Evolutionary conservation across 257 asterid genomes (phyloP).

Genomic region (Prunella vulgaris): DNA sequence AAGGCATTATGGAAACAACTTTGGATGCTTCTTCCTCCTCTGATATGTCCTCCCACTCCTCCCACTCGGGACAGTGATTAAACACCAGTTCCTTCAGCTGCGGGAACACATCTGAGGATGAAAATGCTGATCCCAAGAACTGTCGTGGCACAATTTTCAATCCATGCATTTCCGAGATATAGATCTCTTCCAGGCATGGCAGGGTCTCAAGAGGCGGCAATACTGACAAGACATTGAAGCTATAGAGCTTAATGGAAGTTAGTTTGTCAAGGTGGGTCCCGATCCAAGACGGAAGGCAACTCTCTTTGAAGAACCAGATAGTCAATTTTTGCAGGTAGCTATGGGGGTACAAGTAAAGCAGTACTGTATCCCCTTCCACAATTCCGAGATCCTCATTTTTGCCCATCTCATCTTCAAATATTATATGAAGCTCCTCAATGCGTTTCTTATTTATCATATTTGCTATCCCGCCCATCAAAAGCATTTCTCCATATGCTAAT

Average conservation of each 20-base stretch:
- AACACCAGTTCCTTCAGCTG: conserved; percentile 5
- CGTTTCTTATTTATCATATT: conserved; percentile 8
- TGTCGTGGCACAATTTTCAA: not conserved
- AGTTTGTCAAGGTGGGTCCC: not conserved
- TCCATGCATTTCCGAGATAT: not conserved
- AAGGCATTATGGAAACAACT: not conserved
- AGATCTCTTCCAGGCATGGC: conserved; percentile 16
- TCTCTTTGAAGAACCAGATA: not conserved
- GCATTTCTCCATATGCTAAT: not conserved
- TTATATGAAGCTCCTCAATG: not conserved
- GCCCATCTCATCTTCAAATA: not conserved
- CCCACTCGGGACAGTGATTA: conserved; percentile 16
- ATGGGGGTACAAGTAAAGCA: conserved; percentile 22
- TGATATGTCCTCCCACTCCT: conserved; percentile 27
- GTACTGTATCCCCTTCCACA: not conserved
- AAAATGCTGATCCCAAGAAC: conserved; percentile 16
- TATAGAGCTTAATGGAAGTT: not conserved
- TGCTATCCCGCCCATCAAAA: conserved; percentile 20
- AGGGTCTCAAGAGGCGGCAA: conserved; percentile 8
- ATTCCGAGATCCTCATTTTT: not conserved
- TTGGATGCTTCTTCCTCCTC: conserved; percentile 10
- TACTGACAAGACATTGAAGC: not conserved
- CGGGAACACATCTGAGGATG: conserved; percentile 7
- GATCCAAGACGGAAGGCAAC: not conserved
- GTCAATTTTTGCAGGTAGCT: not conserved